These are phyloP conservation scores for Venustampulla echinocandica DNA, from an alignment of 495 filamentous ascomycete genomes.

Conservation along the genomic window DNA sequence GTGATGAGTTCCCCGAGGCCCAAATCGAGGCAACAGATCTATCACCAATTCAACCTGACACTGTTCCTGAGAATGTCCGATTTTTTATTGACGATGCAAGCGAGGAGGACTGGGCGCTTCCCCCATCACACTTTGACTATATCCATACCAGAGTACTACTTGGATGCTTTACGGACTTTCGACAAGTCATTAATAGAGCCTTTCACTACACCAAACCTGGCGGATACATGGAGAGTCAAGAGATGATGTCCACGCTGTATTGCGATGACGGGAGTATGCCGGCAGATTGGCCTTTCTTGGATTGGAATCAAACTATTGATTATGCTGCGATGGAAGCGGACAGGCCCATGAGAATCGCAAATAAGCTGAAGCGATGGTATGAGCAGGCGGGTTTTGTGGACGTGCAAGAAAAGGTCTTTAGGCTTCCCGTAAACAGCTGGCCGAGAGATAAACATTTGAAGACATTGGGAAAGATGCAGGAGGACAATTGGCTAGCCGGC, in stretches of 20 bases:
- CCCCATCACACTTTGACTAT: constrained; percentile 29
- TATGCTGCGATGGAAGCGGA: constrained; percentile 39
- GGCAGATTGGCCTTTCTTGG: constrained; percentile 31
- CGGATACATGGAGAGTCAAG: constrained; percentile 59
- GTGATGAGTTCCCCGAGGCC: constrained; percentile 28
- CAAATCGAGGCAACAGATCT: constrained; percentile 21
- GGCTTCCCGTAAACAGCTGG: constrained; percentile 54
- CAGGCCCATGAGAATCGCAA: constrained; percentile 42
- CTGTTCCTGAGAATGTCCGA: constrained; percentile 24
- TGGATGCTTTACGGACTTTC: constrained; percentile 38
- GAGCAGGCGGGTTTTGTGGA: constrained; percentile 55
- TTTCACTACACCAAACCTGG: constrained; percentile 49
- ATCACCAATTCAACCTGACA: constrained; percentile 25
- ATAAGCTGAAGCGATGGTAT: constrained; percentile 46
- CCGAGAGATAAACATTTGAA: constrained; percentile 30
- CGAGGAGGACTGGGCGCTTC: constrained; percentile 26
- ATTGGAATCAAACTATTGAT: constrained; percentile 44
- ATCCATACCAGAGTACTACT: constrained; percentile 41
- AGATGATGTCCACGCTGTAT: constrained; percentile 44
- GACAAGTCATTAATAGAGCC: constrained; percentile 29
- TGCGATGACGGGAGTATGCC: constrained; percentile 56
- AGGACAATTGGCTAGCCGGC: constrained; percentile 33
- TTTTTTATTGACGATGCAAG: constrained; percentile 31
- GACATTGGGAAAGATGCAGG: constrained; percentile 31
- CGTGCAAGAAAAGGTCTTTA: constrained; percentile 45